Evolutionary conservation across 805 yeast genomes (phyloP).

Genomic region (Wickerhamomyces pijperi): DNA sequence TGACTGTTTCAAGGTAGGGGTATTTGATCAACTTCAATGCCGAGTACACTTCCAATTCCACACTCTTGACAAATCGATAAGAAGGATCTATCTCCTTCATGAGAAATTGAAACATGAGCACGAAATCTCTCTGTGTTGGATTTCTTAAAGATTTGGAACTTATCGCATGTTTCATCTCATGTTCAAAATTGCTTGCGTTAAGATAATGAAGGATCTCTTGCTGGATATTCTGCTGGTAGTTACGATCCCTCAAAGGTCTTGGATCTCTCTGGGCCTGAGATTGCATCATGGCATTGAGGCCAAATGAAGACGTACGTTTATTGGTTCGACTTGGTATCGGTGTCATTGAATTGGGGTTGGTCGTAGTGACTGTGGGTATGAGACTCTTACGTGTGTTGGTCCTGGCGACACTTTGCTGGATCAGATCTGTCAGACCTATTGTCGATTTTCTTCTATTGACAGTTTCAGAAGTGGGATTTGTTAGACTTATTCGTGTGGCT

Average conservation of each 20-base stretch:
- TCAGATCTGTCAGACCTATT: constrained; percentile 16
- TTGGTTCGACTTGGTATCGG: constrained; percentile 6
- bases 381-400: constrained; percentile 14
- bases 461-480: background rate
- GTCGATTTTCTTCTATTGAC: constrained; percentile 14
- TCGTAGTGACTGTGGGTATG: constrained; percentile 4
- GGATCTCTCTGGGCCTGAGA: constrained; percentile 39
- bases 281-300: constrained; percentile 8
- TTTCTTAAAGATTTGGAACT: constrained; percentile 51
- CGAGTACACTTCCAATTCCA: constrained; percentile 67
- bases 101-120: constrained; percentile 66
- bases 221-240: constrained; percentile 53
- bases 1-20: constrained; percentile 72
- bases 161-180: constrained; percentile 62
- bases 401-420: constrained; percentile 17
- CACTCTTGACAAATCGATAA: constrained; percentile 51
- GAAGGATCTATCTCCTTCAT: constrained; percentile 74
- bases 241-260: constrained; percentile 67
- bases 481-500: constrained; percentile 15
- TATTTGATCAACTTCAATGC: constrained; percentile 56
- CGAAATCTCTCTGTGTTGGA: constrained; percentile 86
- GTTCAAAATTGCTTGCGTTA: constrained; percentile 53
- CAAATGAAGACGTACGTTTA: constrained; percentile 16
- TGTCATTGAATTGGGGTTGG: no score
- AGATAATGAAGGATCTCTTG: constrained; percentile 61